Percentiles rank a stretch among this genome's conserved stretches.
Evolutionary conservation across 495 filamentous ascomycete genomes (phyloP).

Genomic region (Clavariopsis aquatica): DNA sequence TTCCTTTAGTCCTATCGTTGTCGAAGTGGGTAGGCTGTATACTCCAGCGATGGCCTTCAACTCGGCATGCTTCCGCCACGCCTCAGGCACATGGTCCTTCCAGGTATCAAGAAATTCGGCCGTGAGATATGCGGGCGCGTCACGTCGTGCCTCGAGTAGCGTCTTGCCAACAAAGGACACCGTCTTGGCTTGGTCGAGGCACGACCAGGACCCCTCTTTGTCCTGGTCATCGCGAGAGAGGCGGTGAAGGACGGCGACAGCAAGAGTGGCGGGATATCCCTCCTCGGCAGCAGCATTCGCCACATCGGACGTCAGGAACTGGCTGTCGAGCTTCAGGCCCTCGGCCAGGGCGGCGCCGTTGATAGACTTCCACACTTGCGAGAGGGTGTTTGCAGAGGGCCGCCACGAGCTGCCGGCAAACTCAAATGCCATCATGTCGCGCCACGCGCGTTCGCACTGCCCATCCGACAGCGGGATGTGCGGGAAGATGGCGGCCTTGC

Average conservation of each 20-base stretch:
- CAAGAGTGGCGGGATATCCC: constrained; percentile 34
- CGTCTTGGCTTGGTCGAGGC: constrained; percentile 51
- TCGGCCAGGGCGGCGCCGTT: constrained; percentile 29
- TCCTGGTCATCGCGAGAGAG: constrained; percentile 20
- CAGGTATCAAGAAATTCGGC: constrained; percentile 55
- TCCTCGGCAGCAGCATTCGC: constrained; percentile 48
- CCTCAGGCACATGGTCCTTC: constrained; percentile 60
- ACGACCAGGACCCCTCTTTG: constrained; percentile 43
- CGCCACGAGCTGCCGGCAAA: constrained; percentile 38
- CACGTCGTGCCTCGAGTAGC: constrained; percentile 51
- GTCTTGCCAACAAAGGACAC: constrained; percentile 56
- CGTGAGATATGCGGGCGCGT: constrained; percentile 35
- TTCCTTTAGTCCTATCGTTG: constrained; percentile 22
- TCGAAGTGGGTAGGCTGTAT: constrained; percentile 29
- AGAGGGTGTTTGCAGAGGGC: constrained; percentile 36
- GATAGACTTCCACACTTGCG: constrained; percentile 43
- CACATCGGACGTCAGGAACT: constrained; percentile 53
- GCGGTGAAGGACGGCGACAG: constrained; percentile 12
- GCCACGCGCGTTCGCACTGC: constrained; percentile 45
- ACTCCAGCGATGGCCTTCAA: constrained; percentile 50
- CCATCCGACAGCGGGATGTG: constrained; percentile 45
- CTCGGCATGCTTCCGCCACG: constrained; percentile 56
- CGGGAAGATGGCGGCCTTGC: constrained; percentile 41
- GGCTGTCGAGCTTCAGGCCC: constrained; percentile 36
- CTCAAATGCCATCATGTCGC: constrained; percentile 46